Evolutionary conservation across 495 filamentous ascomycete genomes (phyloP).

Genomic region (Penicillium antarcticum): DNA sequence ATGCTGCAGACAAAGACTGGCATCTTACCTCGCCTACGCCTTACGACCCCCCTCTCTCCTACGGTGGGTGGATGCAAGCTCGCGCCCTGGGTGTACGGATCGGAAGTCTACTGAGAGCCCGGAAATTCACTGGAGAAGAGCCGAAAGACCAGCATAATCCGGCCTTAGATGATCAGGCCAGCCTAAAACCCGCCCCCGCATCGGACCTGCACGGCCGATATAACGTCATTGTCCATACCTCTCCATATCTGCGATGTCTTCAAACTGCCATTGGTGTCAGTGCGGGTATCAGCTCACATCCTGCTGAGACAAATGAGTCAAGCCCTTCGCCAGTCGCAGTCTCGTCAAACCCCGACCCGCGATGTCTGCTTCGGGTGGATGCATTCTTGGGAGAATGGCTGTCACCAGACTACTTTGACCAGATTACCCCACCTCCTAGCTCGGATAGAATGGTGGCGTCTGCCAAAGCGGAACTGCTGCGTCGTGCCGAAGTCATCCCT

Average conservation of each 20-base stretch:
- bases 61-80: conserved; percentile 87
- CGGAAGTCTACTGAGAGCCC: conserved; percentile 60
- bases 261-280: conserved; percentile 90
- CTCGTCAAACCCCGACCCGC: conserved; percentile 14
- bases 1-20: conserved; percentile 92
- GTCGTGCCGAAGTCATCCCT: conserved; percentile 54
- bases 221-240: conserved; percentile 82
- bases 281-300: conserved; percentile 76
- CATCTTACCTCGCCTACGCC: conserved; percentile 91
- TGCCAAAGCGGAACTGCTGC: conserved; percentile 80
- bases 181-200: conserved; percentile 15
- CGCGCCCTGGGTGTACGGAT: conserved; percentile 78
- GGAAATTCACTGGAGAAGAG: conserved; percentile 26
- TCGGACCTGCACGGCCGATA: conserved; percentile 55
- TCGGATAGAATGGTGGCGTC: conserved; percentile 81
- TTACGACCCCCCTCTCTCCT: conserved; percentile 94
- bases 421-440: conserved; percentile 83
- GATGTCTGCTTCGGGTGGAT: conserved; percentile 67
- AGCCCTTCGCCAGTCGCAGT: not conserved
- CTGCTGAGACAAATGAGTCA: conserved; percentile 16
- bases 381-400: conserved; percentile 96
- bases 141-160: conserved; percentile 8
- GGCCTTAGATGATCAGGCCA: conserved; percentile 14
- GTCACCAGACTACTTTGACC: conserved; percentile 84
- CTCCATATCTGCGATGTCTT: conserved; percentile 87